Evolutionary conservation across 371 early-diverging fungal species (phyloP), one percentile per base, ranked within the genome.

Genomic region (Actinomortierella ambigua): DNA sequence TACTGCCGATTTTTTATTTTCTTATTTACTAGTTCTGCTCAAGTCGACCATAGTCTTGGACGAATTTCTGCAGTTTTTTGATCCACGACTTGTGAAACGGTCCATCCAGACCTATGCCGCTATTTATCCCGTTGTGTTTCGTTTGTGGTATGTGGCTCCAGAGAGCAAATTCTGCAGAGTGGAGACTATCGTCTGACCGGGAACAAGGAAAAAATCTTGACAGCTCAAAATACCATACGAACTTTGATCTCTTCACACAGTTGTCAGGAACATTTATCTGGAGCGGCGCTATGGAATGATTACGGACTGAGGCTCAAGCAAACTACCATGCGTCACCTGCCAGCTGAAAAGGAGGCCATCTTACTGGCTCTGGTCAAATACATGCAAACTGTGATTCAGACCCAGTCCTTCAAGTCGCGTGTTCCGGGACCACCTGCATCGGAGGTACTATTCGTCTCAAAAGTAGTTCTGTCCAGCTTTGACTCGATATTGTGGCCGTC

Each of bases 271-370:
- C 49, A 49, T 20, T 55, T 50, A 8, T 15, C 15, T 11, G 50
- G 63, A 27, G 43, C 44, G 8, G 29, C 18, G 2, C 67, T 71
- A 6, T 71, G 73, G 73, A 63, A 63, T 14, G 67, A 66, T 49
- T 66, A 66, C n/a, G 73, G 62, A 18, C 27, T 71, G 50, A 59
- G 59, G 60, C 62, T 66, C 20, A 71, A 71, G 22, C 63, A 63
- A 22, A 24, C 34, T 41, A 57, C 51, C 11, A 23, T 71, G 22
- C 49, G 57, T 13, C 73, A 66, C 5, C 28, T 57, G 57, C 20
- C 55, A 7, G 29, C 41, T 28, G 23, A 34, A 1, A 60, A 56
- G 17, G 73, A 71, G 43, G 73, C 67, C 15, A 40, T 66, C 14
- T 40, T 44, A 3, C 22, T 71, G 28, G 52, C 73, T 24, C 15